These are phyloP conservation scores for Backusella parvicylindrica DNA, from an alignment of 192 early-diverging fungal species.

Conservation along the genomic window DNA sequence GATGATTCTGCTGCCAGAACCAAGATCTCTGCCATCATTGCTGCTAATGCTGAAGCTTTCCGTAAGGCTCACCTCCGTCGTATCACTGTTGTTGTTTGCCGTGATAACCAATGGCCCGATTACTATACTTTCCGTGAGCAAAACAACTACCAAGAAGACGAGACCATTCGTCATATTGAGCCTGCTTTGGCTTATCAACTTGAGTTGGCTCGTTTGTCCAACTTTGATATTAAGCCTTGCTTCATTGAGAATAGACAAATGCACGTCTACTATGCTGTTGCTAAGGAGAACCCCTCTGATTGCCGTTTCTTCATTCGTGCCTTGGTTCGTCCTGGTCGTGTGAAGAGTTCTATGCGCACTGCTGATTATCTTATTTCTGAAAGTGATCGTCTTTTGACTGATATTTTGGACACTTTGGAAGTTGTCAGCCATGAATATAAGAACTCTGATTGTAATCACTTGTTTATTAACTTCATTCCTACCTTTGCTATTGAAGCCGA, in stretches of 20 bases:
- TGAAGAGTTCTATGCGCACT: conserved; percentile 76
- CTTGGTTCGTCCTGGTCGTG: conserved; percentile 87
- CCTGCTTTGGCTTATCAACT: conserved; percentile 97
- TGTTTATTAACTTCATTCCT: conserved; percentile 98
- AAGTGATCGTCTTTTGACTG: conserved; percentile 88
- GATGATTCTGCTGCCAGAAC: conserved; percentile 63
- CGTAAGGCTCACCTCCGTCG: conserved; percentile 79
- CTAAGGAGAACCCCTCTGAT: conserved; percentile 93
- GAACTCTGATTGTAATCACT: conserved; percentile 98
- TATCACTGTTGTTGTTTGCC: conserved; percentile 85
- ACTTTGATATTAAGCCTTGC: conserved; percentile 96
- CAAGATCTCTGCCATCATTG: conserved; percentile 62
- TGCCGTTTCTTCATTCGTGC: conserved; percentile 97
- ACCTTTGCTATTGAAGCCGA: conserved; percentile 87
- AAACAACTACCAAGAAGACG: conserved; percentile 81
- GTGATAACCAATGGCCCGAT: conserved; percentile 78
- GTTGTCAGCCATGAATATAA: conserved; percentile 87
- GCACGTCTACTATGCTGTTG: conserved; percentile 93
- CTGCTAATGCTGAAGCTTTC: conserved; percentile 55
- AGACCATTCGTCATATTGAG: conserved; percentile 96
- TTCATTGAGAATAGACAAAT: conserved; percentile 93
- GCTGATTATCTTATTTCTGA: conserved; percentile 95
- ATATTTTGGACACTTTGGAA: conserved; percentile 94
- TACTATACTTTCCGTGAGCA: conserved; percentile 97
- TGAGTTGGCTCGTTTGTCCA: conserved; percentile 85